A percentile compares a stretch with the other conserved stretches of the same genome.
Evolutionary conservation across 2,329 filamentous ascomycete species (phyloP).

Genomic region (Coniochaeta sp.): DNA sequence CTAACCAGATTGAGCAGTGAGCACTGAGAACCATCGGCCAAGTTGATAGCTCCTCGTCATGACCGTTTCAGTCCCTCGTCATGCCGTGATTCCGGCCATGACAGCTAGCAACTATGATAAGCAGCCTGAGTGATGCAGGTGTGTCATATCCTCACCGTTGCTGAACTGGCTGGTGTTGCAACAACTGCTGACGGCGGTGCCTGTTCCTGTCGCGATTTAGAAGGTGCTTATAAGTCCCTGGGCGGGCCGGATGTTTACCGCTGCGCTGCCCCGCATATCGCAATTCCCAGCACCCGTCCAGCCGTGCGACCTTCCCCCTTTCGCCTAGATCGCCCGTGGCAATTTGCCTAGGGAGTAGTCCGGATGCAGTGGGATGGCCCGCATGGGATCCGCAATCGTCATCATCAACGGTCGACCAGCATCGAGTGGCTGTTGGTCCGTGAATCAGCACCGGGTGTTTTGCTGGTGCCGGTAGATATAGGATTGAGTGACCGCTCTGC

Average conservation of each 20-base stretch:
- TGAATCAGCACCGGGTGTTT: background rate
- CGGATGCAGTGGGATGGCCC: too few species aligned
- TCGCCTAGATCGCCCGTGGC: slow-evolving; percentile 2
- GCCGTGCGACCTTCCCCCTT: slow-evolving; percentile 2
- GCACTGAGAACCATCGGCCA: too few species aligned
- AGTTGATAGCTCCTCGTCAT: too few species aligned
- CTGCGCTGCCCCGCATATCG: background rate
- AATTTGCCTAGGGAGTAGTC: background rate
- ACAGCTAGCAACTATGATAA: too few species aligned
- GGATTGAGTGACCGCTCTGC: background rate
- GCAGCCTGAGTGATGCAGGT: too few species aligned
- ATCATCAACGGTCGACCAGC: background rate
- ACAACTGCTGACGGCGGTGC: too few species aligned
- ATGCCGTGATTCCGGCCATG: too few species aligned
- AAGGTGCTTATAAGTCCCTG: background rate
- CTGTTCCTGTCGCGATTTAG: background rate
- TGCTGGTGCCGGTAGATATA: background rate
- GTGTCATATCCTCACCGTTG: background rate
- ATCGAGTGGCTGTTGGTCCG: background rate
- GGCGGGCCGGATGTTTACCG: background rate
- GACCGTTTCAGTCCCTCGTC: too few species aligned
- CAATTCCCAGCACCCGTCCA: background rate
- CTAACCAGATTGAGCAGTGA: too few species aligned
- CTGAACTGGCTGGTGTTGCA: too few species aligned
- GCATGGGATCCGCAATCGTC: background rate